Evolutionary conservation across 2,329 filamentous ascomycete genomes (phyloP).

Genomic region (Cladosporium sp.): DNA sequence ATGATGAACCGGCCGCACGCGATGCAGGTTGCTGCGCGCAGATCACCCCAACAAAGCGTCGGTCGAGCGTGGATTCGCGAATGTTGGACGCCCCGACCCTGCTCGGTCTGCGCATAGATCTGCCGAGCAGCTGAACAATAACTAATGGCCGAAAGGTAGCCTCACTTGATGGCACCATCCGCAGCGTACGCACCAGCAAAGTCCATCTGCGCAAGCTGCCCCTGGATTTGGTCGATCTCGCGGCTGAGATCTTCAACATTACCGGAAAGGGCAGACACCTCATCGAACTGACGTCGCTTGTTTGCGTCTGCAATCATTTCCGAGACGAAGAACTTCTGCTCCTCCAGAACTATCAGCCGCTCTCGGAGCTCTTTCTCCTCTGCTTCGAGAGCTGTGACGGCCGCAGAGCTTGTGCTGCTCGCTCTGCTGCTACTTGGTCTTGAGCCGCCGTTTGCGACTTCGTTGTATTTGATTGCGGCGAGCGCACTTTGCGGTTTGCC

Average conservation of each 20-base stretch:
- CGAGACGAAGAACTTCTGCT: conserved; percentile 84
- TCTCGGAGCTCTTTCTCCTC: conserved; percentile 83
- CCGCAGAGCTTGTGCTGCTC: conserved; percentile 39
- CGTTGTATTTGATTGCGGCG: conserved; percentile 57
- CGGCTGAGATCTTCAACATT: conserved; percentile 78
- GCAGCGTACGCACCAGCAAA: conserved; percentile 32
- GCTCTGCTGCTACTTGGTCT: conserved; percentile 44
- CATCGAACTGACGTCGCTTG: conserved; percentile 75
- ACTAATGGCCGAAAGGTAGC: no score
- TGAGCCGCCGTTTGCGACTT: conserved; percentile 37
- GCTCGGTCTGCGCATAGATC: no score
- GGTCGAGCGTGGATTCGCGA: no score
- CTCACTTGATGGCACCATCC: conserved; percentile 27
- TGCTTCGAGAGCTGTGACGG: conserved; percentile 64
- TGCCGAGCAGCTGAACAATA: no score
- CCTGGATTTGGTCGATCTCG: conserved; percentile 60
- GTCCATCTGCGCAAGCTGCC: conserved; percentile 33
- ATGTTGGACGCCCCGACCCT: no score
- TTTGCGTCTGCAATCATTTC: conserved; percentile 79
- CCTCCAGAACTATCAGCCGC: conserved; percentile 76
- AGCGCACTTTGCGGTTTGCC: conserved; percentile 43
- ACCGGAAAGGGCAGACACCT: conserved; percentile 71
- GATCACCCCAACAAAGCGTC: no score
- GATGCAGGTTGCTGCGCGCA: no score
- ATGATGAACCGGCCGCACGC: no score